Conservation (phyloP, 192 early-diverging fungal species). For the Linnemannia elongata region DNA sequence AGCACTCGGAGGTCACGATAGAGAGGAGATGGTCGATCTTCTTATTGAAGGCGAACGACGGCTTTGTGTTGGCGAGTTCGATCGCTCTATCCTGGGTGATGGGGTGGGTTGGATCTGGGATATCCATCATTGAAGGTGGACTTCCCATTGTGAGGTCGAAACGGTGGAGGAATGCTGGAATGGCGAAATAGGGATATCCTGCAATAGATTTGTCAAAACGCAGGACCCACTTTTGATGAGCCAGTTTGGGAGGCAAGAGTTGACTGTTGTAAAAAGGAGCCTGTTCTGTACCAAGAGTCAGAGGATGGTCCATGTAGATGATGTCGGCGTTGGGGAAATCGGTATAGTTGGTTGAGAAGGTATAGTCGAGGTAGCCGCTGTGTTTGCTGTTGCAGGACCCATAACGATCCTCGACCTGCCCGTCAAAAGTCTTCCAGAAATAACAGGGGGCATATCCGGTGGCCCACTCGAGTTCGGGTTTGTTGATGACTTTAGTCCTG, state of each 20-base stretch:
- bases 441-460: constrained; percentile 7
- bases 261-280: constrained; percentile 26
- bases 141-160: constrained; percentile 47
- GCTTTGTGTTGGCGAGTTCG: constrained; percentile 17
- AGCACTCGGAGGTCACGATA: constrained; percentile 35
- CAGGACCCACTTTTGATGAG: constrained; percentile 40
- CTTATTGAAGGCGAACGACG: constrained; percentile 21
- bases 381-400: not conserved
- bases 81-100: constrained; percentile 1
- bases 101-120: constrained; percentile 12
- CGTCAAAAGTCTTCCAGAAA: not conserved
- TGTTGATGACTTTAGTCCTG: not conserved
- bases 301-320: constrained; percentile 32
- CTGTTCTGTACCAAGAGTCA: not conserved
- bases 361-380: constrained; percentile 9
- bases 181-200: constrained; percentile 16
- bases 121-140: constrained; percentile 27
- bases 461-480: not conserved
- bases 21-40: constrained; percentile 25
- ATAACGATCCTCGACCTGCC: not conserved
- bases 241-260: constrained; percentile 29
- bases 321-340: constrained; percentile 36
- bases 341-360: constrained; percentile 36
- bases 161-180: constrained; percentile 16
- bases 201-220: constrained; percentile 16